These are phyloP conservation scores for Anethum foeniculum DNA, from an alignment of 140 eudicot genomes.

Conservation along the genomic window DNA sequence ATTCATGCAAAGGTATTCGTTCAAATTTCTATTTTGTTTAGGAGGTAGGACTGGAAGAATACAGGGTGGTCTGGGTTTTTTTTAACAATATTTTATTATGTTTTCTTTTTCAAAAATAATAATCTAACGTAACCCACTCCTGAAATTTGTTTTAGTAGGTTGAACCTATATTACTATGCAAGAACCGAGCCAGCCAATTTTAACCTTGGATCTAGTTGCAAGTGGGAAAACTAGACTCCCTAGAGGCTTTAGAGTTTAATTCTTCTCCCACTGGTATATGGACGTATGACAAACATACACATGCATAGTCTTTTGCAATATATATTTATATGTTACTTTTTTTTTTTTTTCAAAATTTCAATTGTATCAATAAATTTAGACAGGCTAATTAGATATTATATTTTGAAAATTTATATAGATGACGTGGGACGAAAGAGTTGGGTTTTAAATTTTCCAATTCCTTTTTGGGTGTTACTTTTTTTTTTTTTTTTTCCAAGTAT, in stretches of 20 bases:
- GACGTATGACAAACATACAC: neutral
- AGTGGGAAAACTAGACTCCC: neutral
- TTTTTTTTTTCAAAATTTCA: neutral
- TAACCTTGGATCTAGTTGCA: neutral
- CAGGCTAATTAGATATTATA: neutral
- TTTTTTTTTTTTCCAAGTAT: too few relatives aligned
- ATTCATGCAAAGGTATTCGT: constrained; percentile 77
- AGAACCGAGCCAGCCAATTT: neutral
- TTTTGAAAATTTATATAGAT: neutral
- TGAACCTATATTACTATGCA: neutral
- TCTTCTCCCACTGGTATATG: neutral
- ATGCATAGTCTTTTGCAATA: neutral
- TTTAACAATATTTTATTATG: neutral
- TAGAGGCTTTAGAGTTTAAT: neutral
- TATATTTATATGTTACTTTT: neutral
- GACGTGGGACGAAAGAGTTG: neutral
- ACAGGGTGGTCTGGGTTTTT: neutral
- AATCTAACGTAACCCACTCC: neutral
- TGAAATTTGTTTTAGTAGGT: neutral
- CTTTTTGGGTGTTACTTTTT: neutral
- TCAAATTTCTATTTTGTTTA: neutral
- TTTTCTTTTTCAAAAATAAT: neutral
- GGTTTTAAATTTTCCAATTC: neutral
- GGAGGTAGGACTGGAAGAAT: neutral
- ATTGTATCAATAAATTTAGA: neutral